Evolutionary conservation across 306 rosid genomes (phyloP), one percentile per base, ranked within the genome.

Genomic region (Oemleria cerasiformis): DNA sequence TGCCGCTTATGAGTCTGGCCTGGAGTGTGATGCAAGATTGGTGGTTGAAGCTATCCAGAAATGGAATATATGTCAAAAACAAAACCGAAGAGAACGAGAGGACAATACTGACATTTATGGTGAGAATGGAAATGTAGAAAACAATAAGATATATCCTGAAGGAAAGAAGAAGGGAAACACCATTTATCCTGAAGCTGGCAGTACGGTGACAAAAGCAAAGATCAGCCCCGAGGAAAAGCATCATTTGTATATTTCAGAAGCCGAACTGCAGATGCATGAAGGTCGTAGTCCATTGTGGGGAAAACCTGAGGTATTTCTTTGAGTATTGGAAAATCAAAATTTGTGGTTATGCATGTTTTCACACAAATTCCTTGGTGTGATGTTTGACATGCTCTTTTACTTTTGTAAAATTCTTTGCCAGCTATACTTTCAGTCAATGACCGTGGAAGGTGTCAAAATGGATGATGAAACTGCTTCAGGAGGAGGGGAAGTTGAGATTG

Each of bases 21-120:
- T 73, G 3, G 95, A 84, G 78, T 65, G 67, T 55, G 97, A 95
- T 67, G 78, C 92, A 60, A 84, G 92, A 77, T 74, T 95, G 79
- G 80, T 75, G 23, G 91, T 95, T 51, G 97, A 95, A 74, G 92
- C 99, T 71, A 83, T 90, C 76, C 96, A 86, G 77, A 92, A 89
- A 73, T 95, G 99, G 99, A 92, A 86, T 71, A 83, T 95, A 79
- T 92, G 92, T 59, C 96, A 89, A 81, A 94, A 86, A 72, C 91
- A 82, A 20, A 88, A 75, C 75, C 85, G 81, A 19, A 76, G 96
- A 60, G 96, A 84, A 76, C 78, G 80, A 16, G 97, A 91, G 64
- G 95, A 95, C 74, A 81, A 79, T 58, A 39, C 85, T 13, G 99
- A 95, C 79, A 95, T 95, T 68, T 95, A 91, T 57, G 99, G 99